These are phyloP conservation scores for Boletus rufocinnamomeus DNA, from an alignment of 768 basidiomycete species.

Conservation along the genomic window DNA sequence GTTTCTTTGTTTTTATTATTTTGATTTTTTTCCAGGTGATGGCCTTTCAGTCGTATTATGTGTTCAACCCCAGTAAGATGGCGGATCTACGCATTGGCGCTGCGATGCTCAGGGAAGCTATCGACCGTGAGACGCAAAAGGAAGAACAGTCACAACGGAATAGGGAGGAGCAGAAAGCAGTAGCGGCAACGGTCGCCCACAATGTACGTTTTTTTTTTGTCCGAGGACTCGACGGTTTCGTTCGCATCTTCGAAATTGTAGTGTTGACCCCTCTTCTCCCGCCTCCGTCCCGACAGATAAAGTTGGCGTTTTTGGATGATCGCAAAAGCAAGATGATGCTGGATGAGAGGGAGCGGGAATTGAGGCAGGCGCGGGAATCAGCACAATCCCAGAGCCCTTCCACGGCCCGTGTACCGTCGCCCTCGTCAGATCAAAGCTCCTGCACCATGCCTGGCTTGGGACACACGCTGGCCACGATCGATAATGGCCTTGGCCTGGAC, in stretches of 20 bases:
- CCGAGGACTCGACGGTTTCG: neutral
- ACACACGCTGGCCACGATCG: constrained; percentile 13
- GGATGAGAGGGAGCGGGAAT: constrained; percentile 62
- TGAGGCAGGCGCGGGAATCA: constrained; percentile 43
- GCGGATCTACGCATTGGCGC: constrained; percentile 63
- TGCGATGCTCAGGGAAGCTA: constrained; percentile 61
- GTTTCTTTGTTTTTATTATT: no score
- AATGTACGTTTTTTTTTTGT: constrained; percentile 44
- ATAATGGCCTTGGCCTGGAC: constrained; percentile 13
- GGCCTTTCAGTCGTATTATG: constrained; percentile 74
- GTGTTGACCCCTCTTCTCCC: neutral
- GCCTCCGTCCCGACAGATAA: constrained; percentile 50
- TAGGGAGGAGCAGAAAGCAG: constrained; percentile 61
- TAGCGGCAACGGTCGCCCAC: constrained; percentile 51
- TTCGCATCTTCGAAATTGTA: neutral
- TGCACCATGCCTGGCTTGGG: constrained; percentile 32
- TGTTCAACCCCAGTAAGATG: constrained; percentile 54
- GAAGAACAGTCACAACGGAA: constrained; percentile 49
- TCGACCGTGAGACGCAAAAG: constrained; percentile 51
- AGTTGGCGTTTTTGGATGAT: constrained; percentile 78
- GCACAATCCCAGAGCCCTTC: constrained; percentile 1
- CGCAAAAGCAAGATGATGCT: constrained; percentile 54
- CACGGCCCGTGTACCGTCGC: neutral
- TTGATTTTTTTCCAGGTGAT: constrained; percentile 48
- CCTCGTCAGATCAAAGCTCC: neutral